These are phyloP conservation scores for Vitis amurensis DNA, from an alignment of 164 flowering plant species.

Conservation along the genomic window DNA sequence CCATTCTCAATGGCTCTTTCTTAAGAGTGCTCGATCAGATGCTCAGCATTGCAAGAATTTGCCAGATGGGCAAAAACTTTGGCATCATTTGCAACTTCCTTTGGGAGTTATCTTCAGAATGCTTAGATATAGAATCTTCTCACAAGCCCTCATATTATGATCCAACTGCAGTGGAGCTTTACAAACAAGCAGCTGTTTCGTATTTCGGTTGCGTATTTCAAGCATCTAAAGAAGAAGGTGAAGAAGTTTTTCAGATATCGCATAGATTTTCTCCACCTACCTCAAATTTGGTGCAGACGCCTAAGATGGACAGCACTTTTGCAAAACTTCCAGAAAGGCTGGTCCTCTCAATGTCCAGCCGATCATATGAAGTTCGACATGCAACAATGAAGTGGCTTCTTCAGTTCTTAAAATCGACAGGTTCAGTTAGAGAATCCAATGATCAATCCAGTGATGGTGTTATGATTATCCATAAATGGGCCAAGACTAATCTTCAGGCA, in stretches of 20 bases:
- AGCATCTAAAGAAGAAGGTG: conserved; percentile 33
- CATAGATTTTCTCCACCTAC: conserved; percentile 20
- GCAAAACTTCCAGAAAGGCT: conserved; percentile 47
- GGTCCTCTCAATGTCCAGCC: conserved; percentile 53
- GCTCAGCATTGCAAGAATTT: conserved; percentile 64
- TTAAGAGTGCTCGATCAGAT: conserved; percentile 67
- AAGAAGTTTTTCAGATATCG: conserved; percentile 31
- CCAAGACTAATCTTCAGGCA: conserved; percentile 52
- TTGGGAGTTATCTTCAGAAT: conserved; percentile 55
- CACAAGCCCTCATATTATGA: conserved; percentile 48
- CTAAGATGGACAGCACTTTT: conserved; percentile 30
- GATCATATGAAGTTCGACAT: conserved; percentile 83
- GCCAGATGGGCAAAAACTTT: conserved; percentile 35
- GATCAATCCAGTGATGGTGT: conserved; percentile 24
- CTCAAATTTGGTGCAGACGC: conserved; percentile 12
- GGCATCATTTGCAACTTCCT: conserved; percentile 49
- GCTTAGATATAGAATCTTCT: conserved; percentile 52
- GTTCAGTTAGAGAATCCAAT: conserved; percentile 12
- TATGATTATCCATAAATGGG: conserved; percentile 40
- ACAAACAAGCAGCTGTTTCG: conserved; percentile 66
- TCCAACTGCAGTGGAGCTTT: conserved; percentile 74
- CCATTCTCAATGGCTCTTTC: conserved; percentile 59
- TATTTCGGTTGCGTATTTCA: conserved; percentile 72
- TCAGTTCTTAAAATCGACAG: conserved; percentile 45
- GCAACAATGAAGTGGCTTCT: conserved; percentile 83